Conservation (phyloP, 192 early-diverging fungal species). For the Chytriomyces sp. region DNA sequence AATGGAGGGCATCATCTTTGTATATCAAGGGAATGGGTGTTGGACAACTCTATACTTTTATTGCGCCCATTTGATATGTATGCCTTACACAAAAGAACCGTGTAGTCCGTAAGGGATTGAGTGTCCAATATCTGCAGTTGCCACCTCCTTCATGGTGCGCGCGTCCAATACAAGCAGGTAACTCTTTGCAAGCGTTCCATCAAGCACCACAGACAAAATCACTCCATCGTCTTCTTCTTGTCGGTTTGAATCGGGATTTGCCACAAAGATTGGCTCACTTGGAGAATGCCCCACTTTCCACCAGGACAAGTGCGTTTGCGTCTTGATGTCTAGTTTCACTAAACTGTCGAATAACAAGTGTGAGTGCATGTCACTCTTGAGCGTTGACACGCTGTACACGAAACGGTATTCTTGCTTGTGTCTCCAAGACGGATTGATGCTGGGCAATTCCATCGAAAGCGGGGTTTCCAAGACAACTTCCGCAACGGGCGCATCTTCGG, state of each 20-base stretch:
- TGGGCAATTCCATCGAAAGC: constrained; percentile 11
- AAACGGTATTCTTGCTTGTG: constrained; percentile 38
- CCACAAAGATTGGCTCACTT: constrained; percentile 81
- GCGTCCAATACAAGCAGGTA: constrained; percentile 81
- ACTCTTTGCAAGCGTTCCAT: constrained; percentile 63
- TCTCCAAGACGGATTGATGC: constrained; percentile 39
- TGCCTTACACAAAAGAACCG: constrained; percentile 37
- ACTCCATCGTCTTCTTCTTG: constrained; percentile 76
- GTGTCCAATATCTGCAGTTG: constrained; percentile 65
- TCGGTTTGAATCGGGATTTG: constrained; percentile 46
- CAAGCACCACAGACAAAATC: constrained; percentile 74
- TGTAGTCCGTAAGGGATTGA: constrained; percentile 76
- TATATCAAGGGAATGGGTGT: too few relatives aligned
- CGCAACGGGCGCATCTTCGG: background rate
- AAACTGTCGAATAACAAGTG: constrained; percentile 42
- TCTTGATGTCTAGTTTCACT: constrained; percentile 10
- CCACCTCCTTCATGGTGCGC: constrained; percentile 64
- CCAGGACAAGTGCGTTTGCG: constrained; percentile 39
- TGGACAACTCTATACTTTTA: background rate
- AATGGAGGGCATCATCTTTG: too few relatives aligned
- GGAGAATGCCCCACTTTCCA: constrained; percentile 73
- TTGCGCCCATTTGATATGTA: background rate
- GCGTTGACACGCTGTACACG: constrained; percentile 38
- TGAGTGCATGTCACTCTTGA: constrained; percentile 35
- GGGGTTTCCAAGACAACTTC: constrained; percentile 8